A percentile compares a stretch with the other conserved stretches of the same genome.
These are phyloP conservation scores for Lactarius evosmus DNA, from an alignment of 768 basidiomycete species.

Conservation along the genomic window DNA sequence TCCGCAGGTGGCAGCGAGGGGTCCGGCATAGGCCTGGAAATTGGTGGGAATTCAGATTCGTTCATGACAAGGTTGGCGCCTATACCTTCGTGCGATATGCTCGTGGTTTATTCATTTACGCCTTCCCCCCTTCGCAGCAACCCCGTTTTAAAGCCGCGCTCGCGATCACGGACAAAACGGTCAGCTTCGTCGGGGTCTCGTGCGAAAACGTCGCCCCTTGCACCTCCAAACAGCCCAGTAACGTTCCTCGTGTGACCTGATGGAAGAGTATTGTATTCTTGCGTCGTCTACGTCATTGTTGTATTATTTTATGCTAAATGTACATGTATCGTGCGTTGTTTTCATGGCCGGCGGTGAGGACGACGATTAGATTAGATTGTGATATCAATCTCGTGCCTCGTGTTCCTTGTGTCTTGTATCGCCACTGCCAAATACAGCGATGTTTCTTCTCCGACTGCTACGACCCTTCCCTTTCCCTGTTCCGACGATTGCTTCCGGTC, in stretches of 20 bases:
- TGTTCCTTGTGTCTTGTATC: slow-evolving; percentile 17
- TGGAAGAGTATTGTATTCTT: too few relatives aligned
- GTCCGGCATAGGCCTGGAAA: slow-evolving; percentile 13
- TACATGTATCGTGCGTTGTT: background rate
- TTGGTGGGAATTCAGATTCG: slow-evolving; percentile 18
- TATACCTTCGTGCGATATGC: slow-evolving; percentile 1
- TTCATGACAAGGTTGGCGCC: slow-evolving; percentile 19
- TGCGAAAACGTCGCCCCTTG: slow-evolving; percentile 18
- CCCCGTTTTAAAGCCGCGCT: slow-evolving; percentile 22
- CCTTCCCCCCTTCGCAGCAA: slow-evolving; percentile 13
- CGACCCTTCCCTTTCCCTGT: background rate
- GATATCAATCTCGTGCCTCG: slow-evolving; percentile 13
- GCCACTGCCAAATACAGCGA: slow-evolving; percentile 23
- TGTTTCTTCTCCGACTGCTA: slow-evolving; percentile 12
- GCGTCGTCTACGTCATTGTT: background rate
- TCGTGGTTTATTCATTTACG: slow-evolving; percentile 22
- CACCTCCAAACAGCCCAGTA: slow-evolving; percentile 26
- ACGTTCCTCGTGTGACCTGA: slow-evolving; percentile 8
- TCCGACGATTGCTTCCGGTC: background rate
- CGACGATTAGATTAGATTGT: slow-evolving; percentile 14
- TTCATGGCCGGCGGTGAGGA: background rate
- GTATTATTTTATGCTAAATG: background rate
- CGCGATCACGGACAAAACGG: slow-evolving; percentile 21
- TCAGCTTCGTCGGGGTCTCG: slow-evolving; percentile 10
- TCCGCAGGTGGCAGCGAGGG: slow-evolving; percentile 13